These are phyloP conservation scores for Cajanus cajan DNA, from an alignment of 306 rosid genomes.

Conservation along the genomic window DNA sequence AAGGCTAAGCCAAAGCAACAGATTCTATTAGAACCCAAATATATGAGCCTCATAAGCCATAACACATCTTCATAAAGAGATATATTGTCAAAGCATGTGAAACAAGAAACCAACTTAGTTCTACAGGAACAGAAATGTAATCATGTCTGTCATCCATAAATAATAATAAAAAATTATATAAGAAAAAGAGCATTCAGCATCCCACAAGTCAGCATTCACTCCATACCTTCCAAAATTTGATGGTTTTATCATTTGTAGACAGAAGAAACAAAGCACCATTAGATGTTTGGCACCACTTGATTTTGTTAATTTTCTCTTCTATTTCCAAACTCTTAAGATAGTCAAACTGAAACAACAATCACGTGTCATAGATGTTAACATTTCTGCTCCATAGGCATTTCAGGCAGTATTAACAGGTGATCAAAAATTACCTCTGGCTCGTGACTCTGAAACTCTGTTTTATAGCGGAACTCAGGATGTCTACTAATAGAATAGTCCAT, in stretches of 20 bases:
- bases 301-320: slow-evolving; percentile 99
- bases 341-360: slow-evolving; percentile 69
- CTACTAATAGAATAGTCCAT: slow-evolving; percentile 69
- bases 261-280: slow-evolving; percentile 93
- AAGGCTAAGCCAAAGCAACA: background rate
- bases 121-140: background rate
- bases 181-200: slow-evolving; percentile 14
- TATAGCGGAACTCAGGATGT: slow-evolving; percentile 98
- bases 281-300: slow-evolving; percentile 98
- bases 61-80: background rate
- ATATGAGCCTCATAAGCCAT: slow-evolving; percentile 3
- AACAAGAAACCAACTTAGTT: slow-evolving; percentile 4
- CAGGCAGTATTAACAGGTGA: slow-evolving; percentile 7
- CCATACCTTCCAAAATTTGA: slow-evolving; percentile 96
- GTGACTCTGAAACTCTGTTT: slow-evolving; percentile 99
- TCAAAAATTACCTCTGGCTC: slow-evolving; percentile 79
- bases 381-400: background rate
- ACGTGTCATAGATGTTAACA: slow-evolving; percentile 16
- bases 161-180: background rate
- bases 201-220: slow-evolving; percentile 11
- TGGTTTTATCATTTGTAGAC: slow-evolving; percentile 95
- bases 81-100: background rate
- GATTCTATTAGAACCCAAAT: background rate
- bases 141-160: slow-evolving; percentile 1
- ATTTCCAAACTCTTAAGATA: slow-evolving; percentile 99